Evolutionary conservation across 257 asterid genomes (phyloP).

Genomic region (Ilex aquifolium): DNA sequence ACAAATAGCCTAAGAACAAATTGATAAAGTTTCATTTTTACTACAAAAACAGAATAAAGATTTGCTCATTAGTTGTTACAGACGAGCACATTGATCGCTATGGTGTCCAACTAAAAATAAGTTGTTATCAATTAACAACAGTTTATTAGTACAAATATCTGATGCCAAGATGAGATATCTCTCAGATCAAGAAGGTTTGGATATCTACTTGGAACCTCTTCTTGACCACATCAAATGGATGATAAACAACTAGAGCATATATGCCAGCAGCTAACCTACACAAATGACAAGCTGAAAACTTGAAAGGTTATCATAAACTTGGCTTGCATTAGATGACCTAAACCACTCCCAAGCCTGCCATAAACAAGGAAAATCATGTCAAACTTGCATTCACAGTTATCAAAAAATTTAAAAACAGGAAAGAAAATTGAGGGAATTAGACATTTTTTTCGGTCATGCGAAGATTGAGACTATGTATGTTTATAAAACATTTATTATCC

Average conservation of each 20-base stretch:
- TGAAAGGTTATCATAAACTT: constrained; percentile 38
- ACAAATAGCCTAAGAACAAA: too few species aligned
- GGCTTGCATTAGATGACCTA: constrained; percentile 27
- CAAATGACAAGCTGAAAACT: constrained; percentile 80
- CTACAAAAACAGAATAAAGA: too few species aligned
- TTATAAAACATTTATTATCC: not conserved
- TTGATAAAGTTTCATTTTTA: too few species aligned
- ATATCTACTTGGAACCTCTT: constrained; percentile 88
- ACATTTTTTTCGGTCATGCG: too few species aligned
- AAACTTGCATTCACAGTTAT: not conserved
- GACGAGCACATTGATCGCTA: too few species aligned
- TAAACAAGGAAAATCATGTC: not conserved
- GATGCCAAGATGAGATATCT: too few species aligned
- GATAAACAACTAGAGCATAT: constrained; percentile 80
- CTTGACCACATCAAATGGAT: constrained; percentile 95
- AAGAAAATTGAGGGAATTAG: too few species aligned
- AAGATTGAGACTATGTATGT: not conserved
- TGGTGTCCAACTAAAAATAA: too few species aligned
- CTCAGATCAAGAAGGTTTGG: not conserved
- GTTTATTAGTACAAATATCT: too few species aligned
- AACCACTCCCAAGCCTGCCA: constrained; percentile 62
- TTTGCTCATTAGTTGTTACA: too few species aligned
- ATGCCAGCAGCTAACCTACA: constrained; percentile 90
- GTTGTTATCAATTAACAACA: too few species aligned
- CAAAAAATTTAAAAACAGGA: too few species aligned